Evolutionary conservation across 225 moss, liverwort and hornwort genomes (phyloP).

Genomic region (Lunularia cruciata): DNA sequence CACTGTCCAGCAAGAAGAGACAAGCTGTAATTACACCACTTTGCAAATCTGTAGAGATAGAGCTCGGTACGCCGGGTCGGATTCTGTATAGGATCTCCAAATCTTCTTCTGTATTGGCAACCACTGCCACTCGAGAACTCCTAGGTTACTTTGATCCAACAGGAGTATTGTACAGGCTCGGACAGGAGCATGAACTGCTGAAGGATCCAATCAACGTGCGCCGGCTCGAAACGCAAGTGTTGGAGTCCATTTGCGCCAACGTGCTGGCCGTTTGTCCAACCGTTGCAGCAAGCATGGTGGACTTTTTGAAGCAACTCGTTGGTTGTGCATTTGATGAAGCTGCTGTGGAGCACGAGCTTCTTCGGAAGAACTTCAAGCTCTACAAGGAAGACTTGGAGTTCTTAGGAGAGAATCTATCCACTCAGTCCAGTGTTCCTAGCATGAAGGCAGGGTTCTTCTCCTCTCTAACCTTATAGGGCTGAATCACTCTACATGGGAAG

Average conservation of each 20-base stretch:
- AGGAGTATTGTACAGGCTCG: neutral
- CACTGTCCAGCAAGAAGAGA: neutral
- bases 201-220: neutral
- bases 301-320: constrained; percentile 17
- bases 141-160: neutral
- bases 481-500: too few species aligned
- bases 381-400: constrained; percentile 13
- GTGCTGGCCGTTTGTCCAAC: neutral
- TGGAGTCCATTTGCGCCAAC: constrained; percentile 4
- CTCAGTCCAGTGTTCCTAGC: too few species aligned
- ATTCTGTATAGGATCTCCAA: neutral
- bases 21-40: neutral
- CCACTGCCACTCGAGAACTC: neutral
- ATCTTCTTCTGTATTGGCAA: neutral
- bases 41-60: neutral
- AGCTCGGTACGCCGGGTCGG: neutral
- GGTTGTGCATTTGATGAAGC: constrained; percentile 13
- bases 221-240: constrained; percentile 9
- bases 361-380: constrained; percentile 16
- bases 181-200: neutral
- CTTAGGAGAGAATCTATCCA: too few species aligned
- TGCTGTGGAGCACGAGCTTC: constrained; percentile 17
- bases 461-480: too few species aligned
- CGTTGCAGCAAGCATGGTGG: neutral
- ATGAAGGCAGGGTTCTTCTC: too few species aligned